Percentiles rank a stretch among this genome's conserved stretches.
Conservation (phyloP, 345 rosid species). For the Conringia planisiliqua region DNA sequence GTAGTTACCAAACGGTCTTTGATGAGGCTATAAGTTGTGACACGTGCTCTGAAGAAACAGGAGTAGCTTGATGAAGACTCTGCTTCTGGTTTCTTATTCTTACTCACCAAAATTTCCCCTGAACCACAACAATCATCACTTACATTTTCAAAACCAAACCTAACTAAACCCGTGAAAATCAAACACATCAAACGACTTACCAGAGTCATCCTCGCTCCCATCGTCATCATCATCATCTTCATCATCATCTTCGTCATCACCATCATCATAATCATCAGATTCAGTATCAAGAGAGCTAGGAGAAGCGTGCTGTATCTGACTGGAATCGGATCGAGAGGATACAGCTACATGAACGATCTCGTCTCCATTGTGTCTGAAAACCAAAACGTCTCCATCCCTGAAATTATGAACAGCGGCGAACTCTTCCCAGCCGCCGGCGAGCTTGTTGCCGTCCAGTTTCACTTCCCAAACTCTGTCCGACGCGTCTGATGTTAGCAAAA, state of each 20-base stretch:
- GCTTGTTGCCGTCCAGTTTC: background rate
- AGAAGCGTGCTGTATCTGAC: background rate
- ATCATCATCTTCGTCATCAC: background rate
- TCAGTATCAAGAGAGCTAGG: background rate
- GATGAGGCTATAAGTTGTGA: slow-evolving; percentile 17
- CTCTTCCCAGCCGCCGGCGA: slow-evolving; percentile 28
- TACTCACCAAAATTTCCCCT: slow-evolving; percentile 9
- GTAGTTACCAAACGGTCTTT: slow-evolving; percentile 28
- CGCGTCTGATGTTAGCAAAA: slow-evolving; percentile 3
- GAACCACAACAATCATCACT: slow-evolving; percentile 15
- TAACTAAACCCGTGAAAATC: background rate
- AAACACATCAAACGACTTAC: slow-evolving; percentile 16
- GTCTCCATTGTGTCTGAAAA: slow-evolving; percentile 23
- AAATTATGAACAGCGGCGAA: slow-evolving; percentile 5
- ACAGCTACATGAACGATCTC: slow-evolving; percentile 22
- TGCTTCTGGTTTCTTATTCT: slow-evolving; percentile 13
- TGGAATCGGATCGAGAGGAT: background rate
- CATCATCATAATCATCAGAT: background rate
- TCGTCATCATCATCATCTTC: background rate
- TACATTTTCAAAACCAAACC: background rate
- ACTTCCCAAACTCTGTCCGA: slow-evolving; percentile 17
- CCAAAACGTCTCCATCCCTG: slow-evolving; percentile 14
- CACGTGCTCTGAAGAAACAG: slow-evolving; percentile 10
- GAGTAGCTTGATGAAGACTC: slow-evolving; percentile 4
- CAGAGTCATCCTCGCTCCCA: background rate